Conservation (phyloP, 2,329 filamentous ascomycete species). For the Pseudogymnoascus pannorum region DNA sequence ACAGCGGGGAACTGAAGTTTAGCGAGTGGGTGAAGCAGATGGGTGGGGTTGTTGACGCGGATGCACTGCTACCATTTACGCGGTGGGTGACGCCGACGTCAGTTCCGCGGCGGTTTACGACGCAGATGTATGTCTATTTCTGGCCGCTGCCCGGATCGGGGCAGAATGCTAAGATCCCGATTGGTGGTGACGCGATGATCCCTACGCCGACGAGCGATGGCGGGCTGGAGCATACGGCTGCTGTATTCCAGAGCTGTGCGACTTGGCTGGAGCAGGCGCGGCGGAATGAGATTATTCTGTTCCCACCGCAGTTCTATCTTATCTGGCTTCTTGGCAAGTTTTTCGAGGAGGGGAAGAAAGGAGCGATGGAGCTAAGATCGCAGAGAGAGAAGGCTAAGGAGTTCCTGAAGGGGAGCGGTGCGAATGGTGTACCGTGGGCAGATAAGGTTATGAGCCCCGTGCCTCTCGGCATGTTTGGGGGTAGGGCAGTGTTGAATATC, state of each 20-base stretch:
- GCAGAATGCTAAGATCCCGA: slow-evolving; percentile 2
- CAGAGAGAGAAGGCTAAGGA: slow-evolving; percentile 46
- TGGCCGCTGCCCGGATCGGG: slow-evolving; percentile 48
- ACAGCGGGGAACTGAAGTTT: slow-evolving; percentile 60
- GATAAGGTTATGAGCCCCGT: slow-evolving; percentile 56
- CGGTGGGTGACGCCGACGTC: slow-evolving; percentile 81
- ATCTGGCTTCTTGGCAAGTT: slow-evolving; percentile 39
- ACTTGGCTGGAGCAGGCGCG: slow-evolving; percentile 62
- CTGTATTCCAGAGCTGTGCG: slow-evolving; percentile 63
- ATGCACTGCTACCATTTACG: slow-evolving; percentile 71
- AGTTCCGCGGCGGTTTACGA: slow-evolving; percentile 73
- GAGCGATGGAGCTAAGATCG: slow-evolving; percentile 31
- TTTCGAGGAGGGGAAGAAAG: slow-evolving; percentile 20
- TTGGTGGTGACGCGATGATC: slow-evolving; percentile 26
- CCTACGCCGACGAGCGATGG: slow-evolving; percentile 60
- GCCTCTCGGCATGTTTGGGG: slow-evolving; percentile 38
- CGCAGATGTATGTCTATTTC: slow-evolving; percentile 95
- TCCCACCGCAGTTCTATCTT: slow-evolving; percentile 82
- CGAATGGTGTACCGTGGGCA: slow-evolving; percentile 39
- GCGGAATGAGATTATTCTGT: slow-evolving; percentile 67
- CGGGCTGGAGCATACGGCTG: slow-evolving; percentile 59
- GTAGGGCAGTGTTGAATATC: slow-evolving; percentile 46
- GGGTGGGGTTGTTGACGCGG: slow-evolving; percentile 56
- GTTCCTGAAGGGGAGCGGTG: slow-evolving; percentile 43
- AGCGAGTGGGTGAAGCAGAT: slow-evolving; percentile 51